Percentiles rank a stretch among this genome's conserved stretches.
Evolutionary conservation across 371 early-diverging fungal genomes (phyloP).

Genomic region (Nematocida sp.): DNA sequence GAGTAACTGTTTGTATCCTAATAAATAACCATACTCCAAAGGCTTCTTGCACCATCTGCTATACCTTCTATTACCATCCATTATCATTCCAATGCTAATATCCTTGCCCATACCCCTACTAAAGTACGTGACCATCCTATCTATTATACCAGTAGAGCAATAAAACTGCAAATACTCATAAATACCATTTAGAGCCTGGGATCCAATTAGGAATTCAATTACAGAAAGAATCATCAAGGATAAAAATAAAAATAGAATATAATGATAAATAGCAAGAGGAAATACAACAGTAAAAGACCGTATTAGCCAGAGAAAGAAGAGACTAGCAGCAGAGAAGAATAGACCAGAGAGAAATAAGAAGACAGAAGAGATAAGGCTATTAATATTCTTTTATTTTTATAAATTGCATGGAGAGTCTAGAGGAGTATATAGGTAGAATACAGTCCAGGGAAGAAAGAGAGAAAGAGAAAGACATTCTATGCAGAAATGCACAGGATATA

Average conservation of each 20-base stretch:
- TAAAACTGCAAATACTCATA: neutral
- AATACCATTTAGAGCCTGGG: neutral
- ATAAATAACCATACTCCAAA: slow-evolving; percentile 8
- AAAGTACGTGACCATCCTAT: neutral
- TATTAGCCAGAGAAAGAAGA: neutral
- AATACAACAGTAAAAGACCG: neutral
- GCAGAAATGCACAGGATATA: neutral
- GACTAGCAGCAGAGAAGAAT: neutral
- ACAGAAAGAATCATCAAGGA: neutral
- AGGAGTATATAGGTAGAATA: slow-evolving; percentile 10
- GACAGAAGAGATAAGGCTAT: neutral
- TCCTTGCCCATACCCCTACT: neutral
- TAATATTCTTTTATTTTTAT: neutral
- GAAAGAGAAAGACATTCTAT: slow-evolving; percentile 10
- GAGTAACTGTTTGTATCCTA: slow-evolving; percentile 49
- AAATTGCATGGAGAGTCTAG: neutral
- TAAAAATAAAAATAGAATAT: neutral
- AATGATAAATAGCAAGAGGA: neutral
- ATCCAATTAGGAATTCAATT: slow-evolving; percentile 7
- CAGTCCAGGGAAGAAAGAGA: slow-evolving; percentile 11
- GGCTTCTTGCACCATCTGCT: slow-evolving; percentile 61
- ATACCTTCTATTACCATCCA: slow-evolving; percentile 95
- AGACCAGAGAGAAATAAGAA: neutral
- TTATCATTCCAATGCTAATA: slow-evolving; percentile 72
- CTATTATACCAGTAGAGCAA: neutral